Base-by-base conservation (phyloP, 140 eudicot genomes). In the Anethum foeniculum region DNA sequence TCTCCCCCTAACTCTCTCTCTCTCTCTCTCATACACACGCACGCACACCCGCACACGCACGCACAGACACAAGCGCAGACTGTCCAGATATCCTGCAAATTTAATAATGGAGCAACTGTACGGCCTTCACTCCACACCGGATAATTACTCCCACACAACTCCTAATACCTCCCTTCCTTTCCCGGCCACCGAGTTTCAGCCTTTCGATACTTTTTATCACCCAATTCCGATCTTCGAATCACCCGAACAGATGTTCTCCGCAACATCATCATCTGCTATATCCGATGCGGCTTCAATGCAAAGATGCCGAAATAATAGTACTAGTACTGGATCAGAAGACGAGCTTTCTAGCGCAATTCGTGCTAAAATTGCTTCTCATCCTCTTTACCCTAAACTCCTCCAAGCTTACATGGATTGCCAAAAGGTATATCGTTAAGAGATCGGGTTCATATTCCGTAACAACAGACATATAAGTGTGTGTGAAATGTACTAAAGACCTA, bases 361-460 rank as follows among this genome's bases (percentile, higher is more conserved):
- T 48, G 85, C 85, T 21, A 89, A 87, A 78, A 89, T 89, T 30
- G 71, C 84, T 65, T 85, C 90, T 10, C 93, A 89, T 82, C 93
- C 90, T 36, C 87, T 87, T 38, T 89, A 86, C 79, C 89, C 93
- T 21, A 89, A 80, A 77, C 60, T 89, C 77, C 90, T 89, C 71
- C 84, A 85, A 81, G 90, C 90, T 65, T 89, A 84, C 82, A 83
- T 89, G 86, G 86, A 85, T 85, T 89, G 88, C 81, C 93, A 89
- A 77, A 89, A 89, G 90, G 93, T 54, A 54, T 19, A 54, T 47
- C 52, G 16, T 47, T 47, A 3, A 2, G 52, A 14, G 52, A 47
- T 47, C 52, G 52, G 52, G 16, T 46, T 46, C 14, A 46, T 46
- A 46, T 46, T 46, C 3, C 15, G 51, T 46, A 46, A 10, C 15